A percentile compares a stretch with the other conserved stretches of the same genome.
These are phyloP conservation scores for Silene coronaria DNA, from an alignment of 179 eudicot genomes.

Conservation along the genomic window DNA sequence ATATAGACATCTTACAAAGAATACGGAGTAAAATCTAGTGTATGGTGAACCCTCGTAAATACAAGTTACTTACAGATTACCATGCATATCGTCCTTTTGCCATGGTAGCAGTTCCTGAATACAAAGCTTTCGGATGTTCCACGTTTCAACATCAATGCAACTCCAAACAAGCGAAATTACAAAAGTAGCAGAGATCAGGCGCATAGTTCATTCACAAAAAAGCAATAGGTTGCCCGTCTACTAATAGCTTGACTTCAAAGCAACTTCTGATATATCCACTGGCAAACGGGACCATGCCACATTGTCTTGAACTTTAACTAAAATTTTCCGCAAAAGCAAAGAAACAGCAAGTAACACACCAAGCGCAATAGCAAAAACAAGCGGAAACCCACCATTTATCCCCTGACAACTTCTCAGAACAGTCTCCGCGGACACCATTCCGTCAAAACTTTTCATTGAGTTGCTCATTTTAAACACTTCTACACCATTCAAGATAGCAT, in stretches of 20 bases:
- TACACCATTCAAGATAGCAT: conserved; percentile 74
- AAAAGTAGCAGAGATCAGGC: neutral
- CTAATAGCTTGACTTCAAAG: conserved; percentile 22
- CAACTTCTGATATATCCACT: conserved; percentile 43
- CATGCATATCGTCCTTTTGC: conserved; percentile 9
- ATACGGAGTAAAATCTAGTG: neutral
- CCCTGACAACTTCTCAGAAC: conserved; percentile 35
- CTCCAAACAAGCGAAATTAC: conserved; percentile 8
- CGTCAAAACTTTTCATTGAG: conserved; percentile 65
- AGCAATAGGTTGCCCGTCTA: neutral
- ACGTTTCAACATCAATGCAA: conserved; percentile 6
- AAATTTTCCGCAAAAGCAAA: conserved; percentile 44
- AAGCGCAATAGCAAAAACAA: conserved; percentile 43
- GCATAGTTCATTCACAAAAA: conserved; percentile 3
- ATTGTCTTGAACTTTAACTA: conserved; percentile 31
- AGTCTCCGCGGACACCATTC: conserved; percentile 37
- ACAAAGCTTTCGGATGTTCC: neutral
- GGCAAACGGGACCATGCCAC: conserved; percentile 67
- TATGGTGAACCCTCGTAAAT: conserved; percentile 6
- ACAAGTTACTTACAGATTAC: conserved; percentile 21
- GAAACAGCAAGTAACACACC: conserved; percentile 58
- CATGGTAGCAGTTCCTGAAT: neutral
- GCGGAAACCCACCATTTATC: conserved; percentile 28
- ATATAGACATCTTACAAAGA: conserved; percentile 9
- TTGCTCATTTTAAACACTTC: conserved; percentile 72